phyloP scores from a whole-genome alignment of 2,329 filamentous ascomycete genomes.

The Cladosporium sp. region DNA sequence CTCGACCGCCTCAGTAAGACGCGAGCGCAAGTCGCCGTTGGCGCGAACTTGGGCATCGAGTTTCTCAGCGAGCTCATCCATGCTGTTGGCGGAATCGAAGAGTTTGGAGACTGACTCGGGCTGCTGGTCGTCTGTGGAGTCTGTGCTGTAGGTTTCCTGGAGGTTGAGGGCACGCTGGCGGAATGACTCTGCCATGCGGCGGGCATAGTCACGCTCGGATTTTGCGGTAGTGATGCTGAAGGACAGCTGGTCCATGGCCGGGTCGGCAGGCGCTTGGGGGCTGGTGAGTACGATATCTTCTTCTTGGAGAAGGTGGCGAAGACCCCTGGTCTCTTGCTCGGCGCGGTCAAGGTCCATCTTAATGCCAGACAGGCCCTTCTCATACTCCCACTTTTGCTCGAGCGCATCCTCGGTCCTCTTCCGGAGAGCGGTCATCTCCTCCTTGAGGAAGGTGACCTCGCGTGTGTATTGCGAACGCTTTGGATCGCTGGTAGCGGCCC shows the following conservation, averaged over 20 bases:
- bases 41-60: slow-evolving; percentile 75
- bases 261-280: slow-evolving; percentile 22
- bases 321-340: slow-evolving; percentile 83
- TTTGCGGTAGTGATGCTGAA: slow-evolving; percentile 63
- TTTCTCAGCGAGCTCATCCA: slow-evolving; percentile 74
- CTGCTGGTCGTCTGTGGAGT: slow-evolving; percentile 19
- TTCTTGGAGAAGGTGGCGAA: slow-evolving; percentile 72
- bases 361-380: slow-evolving; percentile 79
- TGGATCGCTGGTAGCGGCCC: slow-evolving; percentile 61
- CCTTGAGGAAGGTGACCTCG: slow-evolving; percentile 73
- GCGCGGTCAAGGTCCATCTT: slow-evolving; percentile 97
- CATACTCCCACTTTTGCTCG: slow-evolving; percentile 93
- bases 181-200: slow-evolving; percentile 60
- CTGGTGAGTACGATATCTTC: slow-evolving; percentile 73
- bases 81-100: slow-evolving; percentile 66
- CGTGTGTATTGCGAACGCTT: slow-evolving; percentile 75
- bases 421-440: slow-evolving; percentile 79
- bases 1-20: slow-evolving; percentile 72
- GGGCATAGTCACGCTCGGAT: slow-evolving; percentile 68
- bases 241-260: slow-evolving; percentile 44
- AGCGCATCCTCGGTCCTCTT: slow-evolving; percentile 88
- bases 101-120: slow-evolving; percentile 58
- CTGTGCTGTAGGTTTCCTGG: slow-evolving; percentile 60
- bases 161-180: slow-evolving; percentile 58
- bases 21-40: slow-evolving; percentile 70